Conservation (phyloP, 805 yeast genomes). For the Teunomyces kruisii region DNA sequence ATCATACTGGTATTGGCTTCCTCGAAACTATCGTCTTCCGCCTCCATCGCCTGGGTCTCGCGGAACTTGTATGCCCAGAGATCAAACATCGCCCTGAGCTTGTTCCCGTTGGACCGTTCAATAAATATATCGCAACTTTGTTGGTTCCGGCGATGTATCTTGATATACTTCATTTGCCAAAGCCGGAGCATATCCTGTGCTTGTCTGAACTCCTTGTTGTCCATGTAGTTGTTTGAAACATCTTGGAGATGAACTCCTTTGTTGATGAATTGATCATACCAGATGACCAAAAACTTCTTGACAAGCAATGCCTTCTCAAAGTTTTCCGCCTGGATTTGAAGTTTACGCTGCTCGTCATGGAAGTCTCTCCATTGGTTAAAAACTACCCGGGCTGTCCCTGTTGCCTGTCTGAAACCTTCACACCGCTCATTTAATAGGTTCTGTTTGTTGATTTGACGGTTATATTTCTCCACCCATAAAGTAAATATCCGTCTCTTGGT, state of each 20-base stretch:
- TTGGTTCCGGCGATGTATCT: constrained; percentile 30
- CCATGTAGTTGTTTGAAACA: constrained; percentile 28
- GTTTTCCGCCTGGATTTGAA: constrained; percentile 12
- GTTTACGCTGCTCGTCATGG: neutral
- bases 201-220: constrained; percentile 25
- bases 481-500: constrained; percentile 11
- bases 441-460: constrained; percentile 7
- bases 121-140: constrained; percentile 35
- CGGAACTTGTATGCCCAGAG: constrained; percentile 34
- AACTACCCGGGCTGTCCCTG: neutral
- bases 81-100: constrained; percentile 31
- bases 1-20: constrained; percentile 20
- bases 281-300: constrained; percentile 29
- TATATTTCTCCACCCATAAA: constrained; percentile 23
- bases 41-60: constrained; percentile 9
- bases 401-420: constrained; percentile 4
- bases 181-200: constrained; percentile 26
- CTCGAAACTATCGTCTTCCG: constrained; percentile 8
- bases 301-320: constrained; percentile 18
- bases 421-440: constrained; percentile 9
- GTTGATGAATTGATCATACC: constrained; percentile 33
- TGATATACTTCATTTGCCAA: constrained; percentile 39
- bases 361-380: constrained; percentile 16
- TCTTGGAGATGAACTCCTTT: constrained; percentile 25
- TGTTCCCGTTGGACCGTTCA: constrained; percentile 30